A percentile compares a stretch with the other conserved stretches of the same genome.
Conservation (phyloP, 1,139 yeast genomes). For the Lizanozyma gosingica region DNA sequence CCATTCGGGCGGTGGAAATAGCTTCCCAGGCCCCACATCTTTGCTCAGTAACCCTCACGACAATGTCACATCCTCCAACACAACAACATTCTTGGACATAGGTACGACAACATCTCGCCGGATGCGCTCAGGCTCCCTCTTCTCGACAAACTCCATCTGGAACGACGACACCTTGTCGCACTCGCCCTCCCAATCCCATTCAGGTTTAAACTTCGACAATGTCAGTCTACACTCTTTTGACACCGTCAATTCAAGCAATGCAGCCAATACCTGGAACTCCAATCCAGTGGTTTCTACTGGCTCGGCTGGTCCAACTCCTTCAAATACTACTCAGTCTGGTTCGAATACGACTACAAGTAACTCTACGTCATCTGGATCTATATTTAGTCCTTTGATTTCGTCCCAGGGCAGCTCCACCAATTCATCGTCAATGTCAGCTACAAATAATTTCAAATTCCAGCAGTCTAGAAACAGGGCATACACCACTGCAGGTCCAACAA, state of each 20-base stretch:
- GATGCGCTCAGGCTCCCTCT: conserved; percentile 37
- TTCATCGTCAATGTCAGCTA: conserved; percentile 1
- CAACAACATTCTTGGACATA: conserved; percentile 1
- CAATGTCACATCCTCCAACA: not conserved
- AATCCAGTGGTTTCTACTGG: no score
- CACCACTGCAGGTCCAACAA: conserved; percentile 1
- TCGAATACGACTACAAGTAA: conserved; percentile 12
- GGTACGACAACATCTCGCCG: conserved; percentile 13
- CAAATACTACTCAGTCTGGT: conserved; percentile 10
- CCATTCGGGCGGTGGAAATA: conserved; percentile 1
- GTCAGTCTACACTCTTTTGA: conserved; percentile 11
- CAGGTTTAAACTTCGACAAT: not conserved
- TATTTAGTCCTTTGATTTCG: conserved; percentile 23
- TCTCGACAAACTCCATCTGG: conserved; percentile 40
- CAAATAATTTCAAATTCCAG: conserved; percentile 6
- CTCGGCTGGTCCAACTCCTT: conserved; percentile 3
- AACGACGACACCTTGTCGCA: conserved; percentile 25
- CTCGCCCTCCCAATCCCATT: not conserved
- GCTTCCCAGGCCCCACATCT: not conserved
- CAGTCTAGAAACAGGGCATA: conserved; percentile 3
- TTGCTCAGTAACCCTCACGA: not conserved
- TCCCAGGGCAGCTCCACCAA: conserved; percentile 14
- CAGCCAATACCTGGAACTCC: not conserved
- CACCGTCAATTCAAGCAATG: not conserved
- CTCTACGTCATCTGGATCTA: conserved; percentile 8